phyloP scores from a whole-genome alignment of 306 rosid species.

The Malus asiatica region DNA sequence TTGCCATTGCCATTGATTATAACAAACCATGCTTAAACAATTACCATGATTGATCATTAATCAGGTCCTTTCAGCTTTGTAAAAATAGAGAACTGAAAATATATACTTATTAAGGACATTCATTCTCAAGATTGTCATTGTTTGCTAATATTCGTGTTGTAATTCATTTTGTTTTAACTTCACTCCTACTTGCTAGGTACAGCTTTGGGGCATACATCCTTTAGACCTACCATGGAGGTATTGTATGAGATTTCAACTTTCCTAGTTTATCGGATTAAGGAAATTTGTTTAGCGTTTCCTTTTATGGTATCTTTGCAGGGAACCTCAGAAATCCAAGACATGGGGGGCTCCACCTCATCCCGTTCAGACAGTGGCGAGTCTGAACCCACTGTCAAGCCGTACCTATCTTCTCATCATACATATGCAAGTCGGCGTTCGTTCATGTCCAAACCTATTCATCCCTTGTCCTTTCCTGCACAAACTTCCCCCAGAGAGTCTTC shows the following conservation, averaged over 20 bases:
- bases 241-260: constrained; percentile 2
- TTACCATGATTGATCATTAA: not conserved
- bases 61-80: not conserved
- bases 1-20: not conserved
- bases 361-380: constrained; percentile 71
- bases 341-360: constrained; percentile 45
- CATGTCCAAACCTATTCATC: constrained; percentile 85
- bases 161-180: constrained; percentile 5
- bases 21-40: not conserved
- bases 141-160: constrained; percentile 5
- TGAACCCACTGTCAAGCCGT: constrained; percentile 48
- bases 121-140: not conserved
- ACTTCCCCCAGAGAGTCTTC: constrained; percentile 43
- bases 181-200: constrained; percentile 40
- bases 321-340: constrained; percentile 53
- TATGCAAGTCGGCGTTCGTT: constrained; percentile 50
- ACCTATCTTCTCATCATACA: constrained; percentile 46
- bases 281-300: not conserved
- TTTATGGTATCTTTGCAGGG: constrained; percentile 50
- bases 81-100: not conserved
- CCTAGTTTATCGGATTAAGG: not conserved
- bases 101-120: not conserved
- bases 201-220: constrained; percentile 38
- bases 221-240: constrained; percentile 70
- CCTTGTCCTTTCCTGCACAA: constrained; percentile 47